Evolutionary conservation across 495 filamentous ascomycete genomes (phyloP), one percentile per base, ranked within the genome.

Genomic region (Talaromyces liani): DNA sequence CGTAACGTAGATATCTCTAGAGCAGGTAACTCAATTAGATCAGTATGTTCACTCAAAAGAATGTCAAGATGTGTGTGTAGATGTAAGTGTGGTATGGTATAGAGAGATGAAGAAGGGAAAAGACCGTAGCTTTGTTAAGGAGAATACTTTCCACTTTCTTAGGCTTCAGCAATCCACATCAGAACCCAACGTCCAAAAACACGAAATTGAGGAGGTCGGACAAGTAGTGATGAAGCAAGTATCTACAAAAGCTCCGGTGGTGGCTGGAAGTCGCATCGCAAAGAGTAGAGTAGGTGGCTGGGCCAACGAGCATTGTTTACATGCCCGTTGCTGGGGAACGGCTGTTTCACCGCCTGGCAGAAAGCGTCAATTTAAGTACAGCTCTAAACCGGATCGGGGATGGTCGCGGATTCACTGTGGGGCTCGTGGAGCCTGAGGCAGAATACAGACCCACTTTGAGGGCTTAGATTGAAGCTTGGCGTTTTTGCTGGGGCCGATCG

Each of bases 221-320:
- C 62, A 51, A 63, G 34, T 63, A 39, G 45, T 18, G 16, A 39
- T 39, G 57, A 18, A 49, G 39, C 41, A 47, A n/a, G 45, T 61
- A 61, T 27, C 36, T 61, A 27, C 33, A 61, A 22, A 27, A 33
- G 16, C n/a, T n/a, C 36, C 33, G 33, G 62, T 68, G 73, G 71
- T 72, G 73, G 73, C 72, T 75, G 73, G 73, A 64, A 59, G 55
- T 58, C 60, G n/a, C 67, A 67, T 68, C 65, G 69, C 64, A 68
- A 66, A 69, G 63, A 71, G 69, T 62, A 68, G 72, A 63, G 54
- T 66, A 67, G 71, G 77, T 76, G 78, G 77, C 77, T 79, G 78
- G 78, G 74, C 76, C 75, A 80, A 72, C 72, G 65, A 62, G 60
- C 69, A 70, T 78, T 80, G 77, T 80, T 80, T 79, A 80, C 77